These are phyloP conservation scores for Picea engelmannii DNA, from an alignment of 83 land plant genomes.

Conservation along the genomic window DNA sequence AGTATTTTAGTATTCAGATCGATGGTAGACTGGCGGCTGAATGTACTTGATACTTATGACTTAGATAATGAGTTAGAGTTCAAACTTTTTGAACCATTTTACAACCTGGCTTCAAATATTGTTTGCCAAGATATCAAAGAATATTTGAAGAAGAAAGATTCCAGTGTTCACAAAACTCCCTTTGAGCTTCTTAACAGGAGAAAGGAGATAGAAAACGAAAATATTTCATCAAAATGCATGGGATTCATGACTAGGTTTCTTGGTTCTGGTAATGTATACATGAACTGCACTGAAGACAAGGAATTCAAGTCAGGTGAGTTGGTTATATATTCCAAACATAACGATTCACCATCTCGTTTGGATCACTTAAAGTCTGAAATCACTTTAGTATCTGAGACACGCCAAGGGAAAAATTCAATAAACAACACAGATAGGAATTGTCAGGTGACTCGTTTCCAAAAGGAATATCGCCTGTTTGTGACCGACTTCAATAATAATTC, in stretches of 20 bases:
- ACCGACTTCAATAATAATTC: conserved; percentile 11
- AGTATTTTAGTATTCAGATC: conserved; percentile 26
- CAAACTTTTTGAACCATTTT: conserved; percentile 17
- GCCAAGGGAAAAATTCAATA: neutral
- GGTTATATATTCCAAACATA: neutral
- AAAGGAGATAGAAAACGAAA: conserved; percentile 5
- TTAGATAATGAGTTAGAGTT: conserved; percentile 11
- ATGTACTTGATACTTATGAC: conserved; percentile 8
- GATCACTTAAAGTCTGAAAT: neutral
- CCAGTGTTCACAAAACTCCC: neutral
- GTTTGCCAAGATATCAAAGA: neutral
- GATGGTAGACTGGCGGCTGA: conserved; percentile 22
- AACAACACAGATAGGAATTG: conserved; percentile 8
- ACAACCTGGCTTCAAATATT: conserved; percentile 13
- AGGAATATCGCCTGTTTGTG: conserved; percentile 15
- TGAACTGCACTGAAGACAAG: neutral
- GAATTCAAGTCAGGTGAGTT: conserved; percentile 2
- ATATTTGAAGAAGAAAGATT: neutral
- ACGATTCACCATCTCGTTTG: neutral
- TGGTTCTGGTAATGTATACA: conserved; percentile 11
- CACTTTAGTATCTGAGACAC: neutral
- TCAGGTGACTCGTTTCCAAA: conserved; percentile 9
- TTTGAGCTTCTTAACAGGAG: conserved; percentile 1
- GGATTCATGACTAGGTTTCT: neutral
- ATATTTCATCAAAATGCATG: neutral